Conservation (phyloP, 2,329 filamentous ascomycete genomes). For the Claviceps spartinae region DNA sequence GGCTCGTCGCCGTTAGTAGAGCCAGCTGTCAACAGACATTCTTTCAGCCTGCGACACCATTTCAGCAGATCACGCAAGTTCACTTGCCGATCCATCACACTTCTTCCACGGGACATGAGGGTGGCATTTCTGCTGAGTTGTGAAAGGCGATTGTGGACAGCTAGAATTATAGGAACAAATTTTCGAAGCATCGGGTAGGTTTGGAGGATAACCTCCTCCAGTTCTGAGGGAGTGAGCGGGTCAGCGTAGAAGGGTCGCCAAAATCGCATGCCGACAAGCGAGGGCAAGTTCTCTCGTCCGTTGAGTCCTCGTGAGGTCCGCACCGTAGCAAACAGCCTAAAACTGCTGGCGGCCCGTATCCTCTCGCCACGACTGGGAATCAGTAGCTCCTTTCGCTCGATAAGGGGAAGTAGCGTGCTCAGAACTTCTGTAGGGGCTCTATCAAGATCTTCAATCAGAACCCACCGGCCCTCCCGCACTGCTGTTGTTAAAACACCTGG, state of each 20-base stretch:
- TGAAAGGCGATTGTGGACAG: conserved; percentile 42
- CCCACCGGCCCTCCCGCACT: conserved; percentile 87
- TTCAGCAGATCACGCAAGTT: conserved; percentile 76
- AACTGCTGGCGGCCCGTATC: conserved; percentile 69
- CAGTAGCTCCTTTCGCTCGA: conserved; percentile 81
- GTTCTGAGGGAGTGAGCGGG: conserved; percentile 52
- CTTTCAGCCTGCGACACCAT: conserved; percentile 68
- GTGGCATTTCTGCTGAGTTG: conserved; percentile 33
- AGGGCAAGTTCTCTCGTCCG: conserved; percentile 53
- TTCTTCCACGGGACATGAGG: conserved; percentile 23
- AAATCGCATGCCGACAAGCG: conserved; percentile 69
- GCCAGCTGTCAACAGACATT: conserved; percentile 46
- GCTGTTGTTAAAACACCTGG: conserved; percentile 88
- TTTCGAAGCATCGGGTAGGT: conserved; percentile 57
- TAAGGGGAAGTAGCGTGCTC: conserved; percentile 80
- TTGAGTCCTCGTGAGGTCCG: conserved; percentile 59
- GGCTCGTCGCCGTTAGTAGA: conserved; percentile 55
- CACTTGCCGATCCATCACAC: conserved; percentile 37
- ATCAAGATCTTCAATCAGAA: conserved; percentile 93
- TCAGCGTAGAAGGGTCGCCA: conserved; percentile 69
- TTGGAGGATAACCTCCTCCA: conserved; percentile 57
- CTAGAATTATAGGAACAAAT: conserved; percentile 44
- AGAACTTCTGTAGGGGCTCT: conserved; percentile 90
- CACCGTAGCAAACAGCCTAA: conserved; percentile 84
- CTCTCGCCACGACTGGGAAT: conserved; percentile 82